Base-by-base conservation (phyloP, 106 monocot genomes). In the Dendrobium huoshanense region DNA sequence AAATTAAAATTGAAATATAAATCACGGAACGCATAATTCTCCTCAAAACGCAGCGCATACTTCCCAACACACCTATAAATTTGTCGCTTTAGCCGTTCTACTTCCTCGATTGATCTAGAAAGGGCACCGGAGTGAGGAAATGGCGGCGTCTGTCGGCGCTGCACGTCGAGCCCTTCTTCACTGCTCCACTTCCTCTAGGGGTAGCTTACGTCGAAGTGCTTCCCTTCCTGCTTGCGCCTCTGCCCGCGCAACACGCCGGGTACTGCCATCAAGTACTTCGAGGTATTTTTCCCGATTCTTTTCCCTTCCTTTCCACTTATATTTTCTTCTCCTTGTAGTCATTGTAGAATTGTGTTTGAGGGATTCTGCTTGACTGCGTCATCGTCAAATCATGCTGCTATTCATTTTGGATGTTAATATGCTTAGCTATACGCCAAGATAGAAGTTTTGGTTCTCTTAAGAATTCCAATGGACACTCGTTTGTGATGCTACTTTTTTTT, bases 131-230 rank as follows among this genome's bases (percentile, higher is more conserved):
- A 10, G 10, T 10, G 51, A 74, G 16, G 8, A 41, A 58, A 81
- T 81, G 81, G 81, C 81, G 81, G 61, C 75, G 15, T 59, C 45
- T 42, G 58, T 10, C 15, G 55, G 72, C 33, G 75, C 42, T 64
- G 55, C 55, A 45, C 55, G 81, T 18, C 75, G 81, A 37, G 64
- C 64, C 0, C 81, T 76, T 11, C 58, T 76, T n/a, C 81, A 75
- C 43, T 44, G 74, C 74, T 72, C 72, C 72, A 67, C 65, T 29
- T 15, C 4, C 43, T 41, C 41, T 47, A 33, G 11, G 13, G 73
- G 18, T 0, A 49, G 55, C 25, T 7, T 59, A 58, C 19, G 5
- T 4, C 22, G 75, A 24, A 43, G 44, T 56, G 7, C 37, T 1
- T 41, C 74, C 24, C 29, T 74, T 17, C 20, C 70, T n/a, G 24